These are phyloP conservation scores for Didymella pinodella DNA, from an alignment of 2,329 filamentous ascomycete species.

Conservation along the genomic window DNA sequence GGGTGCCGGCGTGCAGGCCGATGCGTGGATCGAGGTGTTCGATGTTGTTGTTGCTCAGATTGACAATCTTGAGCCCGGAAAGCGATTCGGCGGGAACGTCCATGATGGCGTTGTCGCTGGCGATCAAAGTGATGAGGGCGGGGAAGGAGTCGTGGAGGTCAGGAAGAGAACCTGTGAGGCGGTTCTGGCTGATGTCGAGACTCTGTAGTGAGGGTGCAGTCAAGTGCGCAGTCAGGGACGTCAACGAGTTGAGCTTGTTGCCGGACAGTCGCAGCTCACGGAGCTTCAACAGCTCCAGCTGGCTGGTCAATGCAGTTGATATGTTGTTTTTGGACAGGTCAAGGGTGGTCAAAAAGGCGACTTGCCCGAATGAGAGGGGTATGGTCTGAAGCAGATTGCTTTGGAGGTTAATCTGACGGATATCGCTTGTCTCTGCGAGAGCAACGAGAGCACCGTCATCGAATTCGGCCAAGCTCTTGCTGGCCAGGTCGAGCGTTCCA, in stretches of 20 bases:
- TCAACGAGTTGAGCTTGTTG: constrained; percentile 73
- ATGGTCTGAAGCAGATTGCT: constrained; percentile 78
- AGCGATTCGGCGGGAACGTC: constrained; percentile 77
- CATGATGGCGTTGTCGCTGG: constrained; percentile 79
- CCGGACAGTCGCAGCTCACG: constrained; percentile 78
- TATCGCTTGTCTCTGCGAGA: constrained; percentile 56
- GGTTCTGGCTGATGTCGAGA: constrained; percentile 83
- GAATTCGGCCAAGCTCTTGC: constrained; percentile 50
- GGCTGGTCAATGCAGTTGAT: constrained; percentile 42
- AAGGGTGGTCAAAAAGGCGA: constrained; percentile 73
- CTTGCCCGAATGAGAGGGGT: constrained; percentile 74
- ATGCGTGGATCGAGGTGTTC: constrained; percentile 80
- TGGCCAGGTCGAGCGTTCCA: constrained; percentile 55
- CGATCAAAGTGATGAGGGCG: constrained; percentile 72
- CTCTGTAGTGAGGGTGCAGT: constrained; percentile 77
- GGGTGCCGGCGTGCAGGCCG: constrained; percentile 74
- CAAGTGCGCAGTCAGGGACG: constrained; percentile 70
- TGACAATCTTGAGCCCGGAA: constrained; percentile 75
- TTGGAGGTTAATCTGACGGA: constrained; percentile 71
- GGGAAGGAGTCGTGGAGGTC: constrained; percentile 73
- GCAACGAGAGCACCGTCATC: constrained; percentile 50
- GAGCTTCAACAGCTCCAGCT: constrained; percentile 74
- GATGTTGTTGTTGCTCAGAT: constrained; percentile 87
- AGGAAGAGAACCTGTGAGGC: constrained; percentile 73
- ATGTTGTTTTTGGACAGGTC: constrained; percentile 83